A percentile compares a stretch with the other conserved stretches of the same genome.
These are phyloP conservation scores for Lachancea sp. DNA, from an alignment of 805 yeast species.

Conservation along the genomic window DNA sequence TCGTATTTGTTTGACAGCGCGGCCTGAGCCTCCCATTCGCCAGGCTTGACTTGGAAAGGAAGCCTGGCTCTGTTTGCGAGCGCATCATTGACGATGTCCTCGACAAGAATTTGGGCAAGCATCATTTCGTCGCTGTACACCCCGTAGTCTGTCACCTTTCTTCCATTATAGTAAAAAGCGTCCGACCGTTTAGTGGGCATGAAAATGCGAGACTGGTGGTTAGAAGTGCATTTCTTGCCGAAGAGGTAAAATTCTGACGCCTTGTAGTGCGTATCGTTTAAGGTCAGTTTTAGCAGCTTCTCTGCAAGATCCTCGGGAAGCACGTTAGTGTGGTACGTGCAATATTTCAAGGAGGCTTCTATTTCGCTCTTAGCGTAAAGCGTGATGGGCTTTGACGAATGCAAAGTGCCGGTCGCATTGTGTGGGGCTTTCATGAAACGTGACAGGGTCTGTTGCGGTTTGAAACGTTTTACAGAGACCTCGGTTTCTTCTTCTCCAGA, in stretches of 20 bases:
- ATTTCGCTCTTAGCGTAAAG: conserved; percentile 49
- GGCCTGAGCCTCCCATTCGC: conserved; percentile 46
- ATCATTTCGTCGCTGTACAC: conserved; percentile 38
- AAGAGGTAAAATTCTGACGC: conserved; percentile 51
- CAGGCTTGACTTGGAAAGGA: conserved; percentile 34
- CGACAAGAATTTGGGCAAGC: conserved; percentile 35
- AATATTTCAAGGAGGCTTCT: conserved; percentile 43
- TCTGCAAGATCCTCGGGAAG: conserved; percentile 48
- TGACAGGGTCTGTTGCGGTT: conserved; percentile 4
- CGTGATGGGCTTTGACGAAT: conserved; percentile 27
- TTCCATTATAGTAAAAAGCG: conserved; percentile 36
- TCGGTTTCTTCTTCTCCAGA: conserved; percentile 8
- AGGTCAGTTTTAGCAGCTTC: conserved; percentile 36
- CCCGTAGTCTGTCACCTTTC: conserved; percentile 21
- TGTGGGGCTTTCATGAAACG: conserved; percentile 1
- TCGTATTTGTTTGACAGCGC: conserved; percentile 55
- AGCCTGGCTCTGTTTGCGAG: conserved; percentile 30
- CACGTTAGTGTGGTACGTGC: conserved; percentile 44
- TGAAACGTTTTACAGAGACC: conserved; percentile 4
- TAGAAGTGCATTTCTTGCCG: conserved; percentile 53
- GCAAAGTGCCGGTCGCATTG: not conserved
- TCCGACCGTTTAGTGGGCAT: conserved; percentile 10
- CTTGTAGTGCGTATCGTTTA: conserved; percentile 37
- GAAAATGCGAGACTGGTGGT: conserved; percentile 44
- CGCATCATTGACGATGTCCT: conserved; percentile 37